phyloP scores from a whole-genome alignment of 2,329 filamentous ascomycete species.

The Xylariaceae sp. region DNA sequence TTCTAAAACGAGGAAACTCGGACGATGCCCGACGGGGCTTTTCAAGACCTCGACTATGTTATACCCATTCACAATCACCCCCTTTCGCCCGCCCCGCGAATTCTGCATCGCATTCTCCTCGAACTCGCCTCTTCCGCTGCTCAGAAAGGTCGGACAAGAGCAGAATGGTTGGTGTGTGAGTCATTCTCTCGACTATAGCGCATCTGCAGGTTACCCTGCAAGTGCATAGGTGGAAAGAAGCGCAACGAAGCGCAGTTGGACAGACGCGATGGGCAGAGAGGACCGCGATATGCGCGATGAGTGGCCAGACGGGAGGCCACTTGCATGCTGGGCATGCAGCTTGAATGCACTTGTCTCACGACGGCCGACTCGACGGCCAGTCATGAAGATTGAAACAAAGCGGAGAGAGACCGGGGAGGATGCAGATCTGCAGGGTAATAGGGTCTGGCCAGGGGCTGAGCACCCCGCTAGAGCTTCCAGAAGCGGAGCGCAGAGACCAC shows the following conservation, averaged over 20 bases:
- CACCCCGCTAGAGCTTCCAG: background rate
- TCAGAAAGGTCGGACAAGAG: constrained; percentile 22
- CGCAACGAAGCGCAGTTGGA: constrained; percentile 24
- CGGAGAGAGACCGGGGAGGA: constrained; percentile 20
- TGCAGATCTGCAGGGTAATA: background rate
- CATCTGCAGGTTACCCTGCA: constrained; percentile 32
- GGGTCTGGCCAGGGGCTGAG: background rate
- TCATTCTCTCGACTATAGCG: constrained; percentile 27
- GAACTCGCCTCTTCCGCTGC: constrained; percentile 19
- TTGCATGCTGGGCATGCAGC: constrained; percentile 27
- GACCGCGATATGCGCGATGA: constrained; percentile 32
- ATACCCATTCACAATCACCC: constrained; percentile 26
- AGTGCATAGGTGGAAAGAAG: constrained; percentile 19
- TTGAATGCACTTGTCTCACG: constrained; percentile 30
- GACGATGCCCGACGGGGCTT: constrained; percentile 23
- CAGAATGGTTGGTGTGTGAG: constrained; percentile 29
- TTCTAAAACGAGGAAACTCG: constrained; percentile 22
- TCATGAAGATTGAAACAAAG: constrained; percentile 27
- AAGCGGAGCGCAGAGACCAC: constrained; percentile 1
- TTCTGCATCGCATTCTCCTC: constrained; percentile 17
- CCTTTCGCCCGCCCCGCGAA: constrained; percentile 18
- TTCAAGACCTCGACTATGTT: constrained; percentile 28
- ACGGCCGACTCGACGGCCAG: constrained; percentile 25
- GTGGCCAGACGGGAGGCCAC: constrained; percentile 26
- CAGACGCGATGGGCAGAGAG: constrained; percentile 28